Evolutionary conservation across 208 protist species (phyloP), one percentile per base, ranked within the genome.

Genomic region (Leishmania aethiopica): DNA sequence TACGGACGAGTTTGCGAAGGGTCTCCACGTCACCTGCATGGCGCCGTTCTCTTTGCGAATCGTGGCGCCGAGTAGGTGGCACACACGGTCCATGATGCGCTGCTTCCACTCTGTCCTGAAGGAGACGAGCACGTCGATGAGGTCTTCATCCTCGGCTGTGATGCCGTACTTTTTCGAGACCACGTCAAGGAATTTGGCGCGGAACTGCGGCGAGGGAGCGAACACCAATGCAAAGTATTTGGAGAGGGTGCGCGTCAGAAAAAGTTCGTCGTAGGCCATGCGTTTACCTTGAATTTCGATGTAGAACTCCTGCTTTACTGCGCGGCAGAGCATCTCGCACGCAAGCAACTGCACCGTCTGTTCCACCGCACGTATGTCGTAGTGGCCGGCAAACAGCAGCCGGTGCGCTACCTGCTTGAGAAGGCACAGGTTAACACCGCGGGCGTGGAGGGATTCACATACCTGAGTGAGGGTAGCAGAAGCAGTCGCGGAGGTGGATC

Each of bases 251-350:
- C 83, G 78, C 11, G 84, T 70, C 49, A 94, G 66, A 17, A 81
- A 80, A 7, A 81, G 78, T 62, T 96, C 90, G 83, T 95, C 91
- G 84, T 96, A 95, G n/a, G 93, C 93, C 7, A 87, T 88, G 66
- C 91, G 90, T 77, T 94, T 95, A 57, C 93, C 93, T 79, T 96
- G 93, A 22, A 95, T 87, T 59, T 95, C 93, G 28, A 90, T 93
- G 80, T 93, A 96, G 78, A 96, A 93, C 82, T 96, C 93, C 71
- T 96, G 91, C 83, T 96, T 96, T 17, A 94, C 75, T 8, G 91
- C 86, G 57, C 93, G 87, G 72, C 89, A 84, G n/a, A 96, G 40
- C 91, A 95, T 95, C 81, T 96, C 93, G 59, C 86, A 89, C 42
- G 78, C 84, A 64, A 96, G 55, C 7, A 94, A 53, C 25, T 86